Base-by-base conservation (phyloP, 345 rosid species). In the Hibiscus tridactylites region DNA sequence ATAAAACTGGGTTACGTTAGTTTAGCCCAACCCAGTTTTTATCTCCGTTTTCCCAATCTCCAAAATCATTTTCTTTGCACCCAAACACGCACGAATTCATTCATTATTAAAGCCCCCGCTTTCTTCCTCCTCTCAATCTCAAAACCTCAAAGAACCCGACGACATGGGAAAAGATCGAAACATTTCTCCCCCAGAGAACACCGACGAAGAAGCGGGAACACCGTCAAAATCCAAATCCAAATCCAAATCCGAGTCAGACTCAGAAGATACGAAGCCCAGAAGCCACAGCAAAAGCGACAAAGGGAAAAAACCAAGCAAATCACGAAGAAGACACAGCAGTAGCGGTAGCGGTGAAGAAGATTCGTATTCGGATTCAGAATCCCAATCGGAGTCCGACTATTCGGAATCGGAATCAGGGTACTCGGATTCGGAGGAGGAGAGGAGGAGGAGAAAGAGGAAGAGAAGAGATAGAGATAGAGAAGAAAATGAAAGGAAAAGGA, bases 371-470 rank as follows among this genome's bases (percentile, higher is more conserved):
- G 67, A 42, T 21, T 71, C 73, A 5, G 73, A 71, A 15, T 60
- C 74, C 8, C 58, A 42, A 6, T 71, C 74, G 2, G 65, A n/a
- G 28, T 69, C 72, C 13, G 72, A 53, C 5, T 50, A 68, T 68
- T 50, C 54, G 54, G 54, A 13, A 17, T 39, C 68, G 16, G 66
- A 61, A 26, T 58, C 61, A 58, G n/a, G 33, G 61, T 61, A 61
- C 33, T 61, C 65, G 12, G 65, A 61, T 35, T 62, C 47, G 8
- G 66, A 35, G 52, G 68, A 64, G 68, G 52, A 64, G 50, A 17
- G 16, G 49, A 37, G 29, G 50, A 37, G 16, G 82, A 83, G n/a
- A 57, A 67, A 57, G 72, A 71, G 71, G 71, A 76, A 72, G 61
- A 74, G 26, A 66, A 61, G 35, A 33, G 24, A 21, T 21, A 21